phyloP scores from a whole-genome alignment of 2,329 filamentous ascomycete species.

The Colletotrichum liriopes region DNA sequence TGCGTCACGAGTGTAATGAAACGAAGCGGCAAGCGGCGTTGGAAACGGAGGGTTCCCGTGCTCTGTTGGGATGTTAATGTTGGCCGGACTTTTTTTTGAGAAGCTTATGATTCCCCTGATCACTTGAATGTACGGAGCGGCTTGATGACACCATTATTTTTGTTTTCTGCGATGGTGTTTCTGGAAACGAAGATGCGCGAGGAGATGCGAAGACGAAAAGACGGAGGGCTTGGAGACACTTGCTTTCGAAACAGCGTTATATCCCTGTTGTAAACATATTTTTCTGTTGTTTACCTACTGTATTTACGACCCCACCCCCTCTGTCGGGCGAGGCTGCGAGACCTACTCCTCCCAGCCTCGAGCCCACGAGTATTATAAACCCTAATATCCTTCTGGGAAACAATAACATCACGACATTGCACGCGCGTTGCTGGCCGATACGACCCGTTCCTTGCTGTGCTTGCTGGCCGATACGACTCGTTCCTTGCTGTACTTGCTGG shows the following conservation, averaged over 20 bases:
- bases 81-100: constrained; percentile 27
- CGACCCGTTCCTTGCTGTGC: too few species aligned
- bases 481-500: too few species aligned
- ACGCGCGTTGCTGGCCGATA: background rate
- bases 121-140: constrained; percentile 35
- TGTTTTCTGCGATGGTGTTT: constrained; percentile 15
- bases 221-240: constrained; percentile 28
- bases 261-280: constrained; percentile 28
- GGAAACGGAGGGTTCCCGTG: constrained; percentile 28
- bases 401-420: constrained; percentile 41
- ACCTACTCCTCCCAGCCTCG: constrained; percentile 13
- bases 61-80: constrained; percentile 43
- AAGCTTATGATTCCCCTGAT: constrained; percentile 41
- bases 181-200: background rate
- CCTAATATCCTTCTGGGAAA: constrained; percentile 36
- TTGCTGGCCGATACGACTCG: too few species aligned
- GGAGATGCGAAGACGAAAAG: constrained; percentile 24
- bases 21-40: constrained; percentile 27
- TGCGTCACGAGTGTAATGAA: constrained; percentile 43
- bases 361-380: constrained; percentile 29
- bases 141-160: constrained; percentile 31
- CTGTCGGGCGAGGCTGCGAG: constrained; percentile 8
- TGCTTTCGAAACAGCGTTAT: constrained; percentile 33
- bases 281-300: constrained; percentile 11
- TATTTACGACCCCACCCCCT: constrained; percentile 15